These are phyloP conservation scores for Botrytis medusae DNA, from an alignment of 2,329 filamentous ascomycete genomes.

Conservation along the genomic window DNA sequence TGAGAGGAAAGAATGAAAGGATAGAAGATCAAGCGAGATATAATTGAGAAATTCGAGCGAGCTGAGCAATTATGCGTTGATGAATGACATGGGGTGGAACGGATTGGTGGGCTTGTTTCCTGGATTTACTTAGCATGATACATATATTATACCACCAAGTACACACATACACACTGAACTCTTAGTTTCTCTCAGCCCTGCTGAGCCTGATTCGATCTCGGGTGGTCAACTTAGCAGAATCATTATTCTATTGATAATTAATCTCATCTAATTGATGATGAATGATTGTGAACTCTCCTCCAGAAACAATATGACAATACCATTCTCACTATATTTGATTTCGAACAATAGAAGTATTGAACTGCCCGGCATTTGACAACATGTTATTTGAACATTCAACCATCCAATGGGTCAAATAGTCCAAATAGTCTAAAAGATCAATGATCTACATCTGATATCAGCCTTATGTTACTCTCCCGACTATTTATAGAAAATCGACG, in stretches of 20 bases:
- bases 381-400: background rate
- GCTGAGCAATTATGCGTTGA: background rate
- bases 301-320: background rate
- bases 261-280: background rate
- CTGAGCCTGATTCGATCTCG: background rate
- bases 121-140: background rate
- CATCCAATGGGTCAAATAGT: background rate
- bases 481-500: background rate
- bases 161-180: background rate
- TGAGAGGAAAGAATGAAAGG: background rate
- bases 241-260: background rate
- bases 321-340: background rate
- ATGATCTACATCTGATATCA: slow-evolving; percentile 4
- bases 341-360: background rate
- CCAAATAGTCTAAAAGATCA: background rate
- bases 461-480: background rate
- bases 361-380: background rate
- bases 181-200: background rate
- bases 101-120: background rate
- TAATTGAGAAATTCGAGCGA: no score
- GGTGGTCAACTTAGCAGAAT: background rate
- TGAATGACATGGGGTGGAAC: background rate
- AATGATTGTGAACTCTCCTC: background rate
- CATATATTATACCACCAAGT: background rate
- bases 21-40: background rate